Evolutionary conservation across 257 asterid species (phyloP), one percentile per base, ranked within the genome.

Genomic region (Nicotiana benthamiana): DNA sequence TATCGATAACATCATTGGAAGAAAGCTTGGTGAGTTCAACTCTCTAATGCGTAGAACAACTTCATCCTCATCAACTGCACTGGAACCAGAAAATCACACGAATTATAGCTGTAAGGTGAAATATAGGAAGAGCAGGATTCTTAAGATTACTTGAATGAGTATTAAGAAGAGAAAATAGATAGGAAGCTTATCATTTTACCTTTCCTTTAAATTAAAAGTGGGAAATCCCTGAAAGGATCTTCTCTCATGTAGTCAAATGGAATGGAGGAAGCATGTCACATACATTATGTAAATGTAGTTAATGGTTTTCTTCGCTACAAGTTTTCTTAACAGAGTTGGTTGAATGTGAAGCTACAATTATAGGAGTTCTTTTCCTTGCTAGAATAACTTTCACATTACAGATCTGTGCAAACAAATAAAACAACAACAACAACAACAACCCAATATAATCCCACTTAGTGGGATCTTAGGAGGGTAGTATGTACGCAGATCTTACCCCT

Each of bases 11-110:
- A 80, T 53, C 48, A 48, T 48, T n/a, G 83, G 83, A 67, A 27
- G 61, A 5, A 80, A 80, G 26, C 68, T 67, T 5, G 83, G 70
- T 16, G 83, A 67, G 64, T 80, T 80, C 68, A 80, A 80, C 27
- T 80, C 83, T 67, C 76, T 61, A 52, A 80, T 66, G 62, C 79
- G 75, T 30, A 52, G 79, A 80, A 54, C 83, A 67, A 80, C 83
- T 67, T 80, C 83, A 18, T 80, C 62, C 68, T 80, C 83, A 66
- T 80, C 83, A 32, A 28, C 64, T 27, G 83, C 83, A 64, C 83
- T 80, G 83, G 13, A 80, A 24, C 27, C 78, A 67, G 40, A 52
- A 32, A 68, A 70, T 48, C 24, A 74, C 60, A 48, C 2, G 28
- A 9, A 48, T 48, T 15, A 74, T 74, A 48, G 6, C 22, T 74